Evolutionary conservation across 2,329 filamentous ascomycete species (phyloP).

Genomic region (Stachybotrys chartarum): DNA sequence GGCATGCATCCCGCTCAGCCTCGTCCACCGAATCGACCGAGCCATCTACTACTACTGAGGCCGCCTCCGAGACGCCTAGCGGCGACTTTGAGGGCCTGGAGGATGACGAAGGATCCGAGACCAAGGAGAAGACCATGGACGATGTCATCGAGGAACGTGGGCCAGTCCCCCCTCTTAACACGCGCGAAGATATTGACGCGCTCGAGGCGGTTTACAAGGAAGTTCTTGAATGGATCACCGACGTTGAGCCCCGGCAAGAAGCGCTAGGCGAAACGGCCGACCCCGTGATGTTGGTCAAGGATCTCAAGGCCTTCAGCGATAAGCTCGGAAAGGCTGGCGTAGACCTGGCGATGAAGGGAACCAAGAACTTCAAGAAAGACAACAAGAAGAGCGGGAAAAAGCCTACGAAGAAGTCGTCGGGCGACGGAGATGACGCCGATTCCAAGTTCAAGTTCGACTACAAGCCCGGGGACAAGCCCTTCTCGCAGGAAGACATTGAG

Average conservation of each 20-base stretch:
- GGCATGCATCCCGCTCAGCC: constrained; percentile 44
- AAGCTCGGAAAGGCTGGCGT: constrained; percentile 65
- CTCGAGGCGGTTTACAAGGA: constrained; percentile 57
- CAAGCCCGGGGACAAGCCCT: constrained; percentile 23
- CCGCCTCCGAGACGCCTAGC: constrained; percentile 40
- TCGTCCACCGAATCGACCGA: constrained; percentile 32
- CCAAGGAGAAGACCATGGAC: constrained; percentile 36
- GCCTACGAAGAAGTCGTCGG: constrained; percentile 25
- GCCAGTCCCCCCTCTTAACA: constrained; percentile 61
- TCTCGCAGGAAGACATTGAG: constrained; percentile 41
- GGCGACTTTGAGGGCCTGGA: constrained; percentile 69
- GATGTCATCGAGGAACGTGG: constrained; percentile 38
- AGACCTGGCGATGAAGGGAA: constrained; percentile 63
- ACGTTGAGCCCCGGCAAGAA: constrained; percentile 63
- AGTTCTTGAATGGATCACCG: constrained; percentile 66
- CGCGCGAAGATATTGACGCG: constrained; percentile 60
- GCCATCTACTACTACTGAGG: constrained; percentile 32
- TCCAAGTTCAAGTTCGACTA: constrained; percentile 33
- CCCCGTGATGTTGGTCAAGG: constrained; percentile 65
- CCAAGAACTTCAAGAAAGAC: constrained; percentile 46
- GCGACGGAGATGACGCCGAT: constrained; percentile 22
- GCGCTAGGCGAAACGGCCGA: constrained; percentile 65
- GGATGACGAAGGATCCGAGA: constrained; percentile 47
- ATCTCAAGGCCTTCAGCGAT: constrained; percentile 61
- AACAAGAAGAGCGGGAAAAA: constrained; percentile 41